phyloP scores from a whole-genome alignment of 1,284 basidiomycete species.

The Cryptococcus sp. region DNA sequence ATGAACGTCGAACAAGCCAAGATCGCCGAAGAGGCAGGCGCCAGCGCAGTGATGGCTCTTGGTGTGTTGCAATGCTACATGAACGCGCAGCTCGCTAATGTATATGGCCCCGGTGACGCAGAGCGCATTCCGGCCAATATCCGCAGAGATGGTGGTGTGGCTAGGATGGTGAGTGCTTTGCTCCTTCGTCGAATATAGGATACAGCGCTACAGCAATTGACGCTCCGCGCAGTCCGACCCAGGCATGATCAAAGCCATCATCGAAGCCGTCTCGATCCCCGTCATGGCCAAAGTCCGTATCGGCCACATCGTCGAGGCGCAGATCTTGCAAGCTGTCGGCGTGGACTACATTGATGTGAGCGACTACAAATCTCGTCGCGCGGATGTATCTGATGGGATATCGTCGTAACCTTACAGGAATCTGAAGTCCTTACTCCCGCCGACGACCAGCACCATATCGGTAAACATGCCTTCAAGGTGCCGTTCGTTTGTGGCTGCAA shows the following conservation, averaged over 20 bases:
- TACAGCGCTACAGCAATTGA: too few relatives aligned
- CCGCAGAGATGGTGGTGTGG: slow-evolving; percentile 82
- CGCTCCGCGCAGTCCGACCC: slow-evolving; percentile 91
- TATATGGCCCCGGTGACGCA: slow-evolving; percentile 14
- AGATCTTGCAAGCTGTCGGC: slow-evolving; percentile 92
- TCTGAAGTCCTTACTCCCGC: slow-evolving; percentile 96
- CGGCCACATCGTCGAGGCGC: slow-evolving; percentile 95
- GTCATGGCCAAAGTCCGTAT: slow-evolving; percentile 68
- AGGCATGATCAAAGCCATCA: slow-evolving; percentile 94
- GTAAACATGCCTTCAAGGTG: slow-evolving; percentile 88
- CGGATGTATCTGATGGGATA: background rate
- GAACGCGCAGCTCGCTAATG: too few relatives aligned
- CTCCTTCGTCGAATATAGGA: background rate
- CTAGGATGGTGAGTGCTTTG: slow-evolving; percentile 72
- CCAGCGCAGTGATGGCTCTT: slow-evolving; percentile 96
- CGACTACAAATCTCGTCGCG: too few relatives aligned
- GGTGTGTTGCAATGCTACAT: slow-evolving; percentile 26
- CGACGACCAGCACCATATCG: slow-evolving; percentile 76
- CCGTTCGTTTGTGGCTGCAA: slow-evolving; percentile 64
- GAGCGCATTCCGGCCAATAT: slow-evolving; percentile 97
- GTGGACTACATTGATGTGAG: slow-evolving; percentile 91
- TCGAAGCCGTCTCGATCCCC: slow-evolving; percentile 83
- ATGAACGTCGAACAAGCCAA: slow-evolving; percentile 64
- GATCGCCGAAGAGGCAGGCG: slow-evolving; percentile 96
- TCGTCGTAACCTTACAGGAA: slow-evolving; percentile 54